phyloP scores from a whole-genome alignment of 2,329 filamentous ascomycete species.

The Colletotrichum sublineola region DNA sequence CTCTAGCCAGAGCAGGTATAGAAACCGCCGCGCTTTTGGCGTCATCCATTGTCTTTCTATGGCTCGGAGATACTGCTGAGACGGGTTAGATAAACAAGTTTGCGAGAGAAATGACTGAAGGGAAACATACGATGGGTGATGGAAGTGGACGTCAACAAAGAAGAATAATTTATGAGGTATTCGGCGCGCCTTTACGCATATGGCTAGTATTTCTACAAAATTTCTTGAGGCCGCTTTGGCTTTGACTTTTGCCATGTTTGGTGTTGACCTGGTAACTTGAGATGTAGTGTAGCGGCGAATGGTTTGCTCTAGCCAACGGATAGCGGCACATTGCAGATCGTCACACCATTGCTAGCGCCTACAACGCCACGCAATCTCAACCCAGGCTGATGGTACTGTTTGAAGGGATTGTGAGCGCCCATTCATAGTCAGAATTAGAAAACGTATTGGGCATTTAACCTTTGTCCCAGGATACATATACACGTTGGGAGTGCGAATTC shows the following conservation, averaged over 20 bases:
- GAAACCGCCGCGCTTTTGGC: not conserved
- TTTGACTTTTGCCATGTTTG: not conserved
- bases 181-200: not conserved
- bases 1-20: not conserved
- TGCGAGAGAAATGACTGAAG: not conserved
- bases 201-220: slow-evolving; percentile 12
- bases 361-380: not conserved
- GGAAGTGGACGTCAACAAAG: not conserved
- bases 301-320: not conserved
- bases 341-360: not conserved
- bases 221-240: slow-evolving; percentile 1
- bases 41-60: slow-evolving; percentile 10
- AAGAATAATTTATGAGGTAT: not conserved
- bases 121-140: not conserved
- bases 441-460: too few species aligned
- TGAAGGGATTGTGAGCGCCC: not conserved
- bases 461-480: not conserved
- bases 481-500: slow-evolving; percentile 1
- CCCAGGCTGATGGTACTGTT: not conserved
- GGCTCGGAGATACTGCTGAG: not conserved
- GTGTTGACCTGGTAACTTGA: not conserved
- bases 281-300: not conserved
- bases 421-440: not conserved
- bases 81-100: not conserved
- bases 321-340: not conserved